These are phyloP conservation scores for Elaeis oleifera DNA, from an alignment of 202 grass and related monocot genomes.

Conservation along the genomic window DNA sequence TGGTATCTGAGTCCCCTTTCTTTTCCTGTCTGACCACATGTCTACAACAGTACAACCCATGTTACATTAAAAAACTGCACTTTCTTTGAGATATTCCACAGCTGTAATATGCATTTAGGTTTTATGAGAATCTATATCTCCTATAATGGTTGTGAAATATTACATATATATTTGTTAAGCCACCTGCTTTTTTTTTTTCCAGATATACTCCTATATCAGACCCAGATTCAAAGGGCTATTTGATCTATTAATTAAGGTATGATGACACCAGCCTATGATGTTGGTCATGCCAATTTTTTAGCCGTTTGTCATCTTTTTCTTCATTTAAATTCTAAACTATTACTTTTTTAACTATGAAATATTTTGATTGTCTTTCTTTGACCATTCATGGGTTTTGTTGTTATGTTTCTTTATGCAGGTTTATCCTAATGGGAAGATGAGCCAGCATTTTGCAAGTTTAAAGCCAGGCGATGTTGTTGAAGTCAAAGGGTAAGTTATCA, in stretches of 20 bases:
- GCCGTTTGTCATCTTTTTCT: no score
- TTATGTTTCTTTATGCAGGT: constrained; percentile 38
- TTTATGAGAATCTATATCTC: no score
- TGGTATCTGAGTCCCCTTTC: no score
- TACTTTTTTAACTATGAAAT: no score
- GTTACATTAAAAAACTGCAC: no score
- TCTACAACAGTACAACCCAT: no score
- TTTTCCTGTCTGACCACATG: no score
- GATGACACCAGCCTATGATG: background rate
- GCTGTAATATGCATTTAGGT: no score
- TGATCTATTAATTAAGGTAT: constrained; percentile 92
- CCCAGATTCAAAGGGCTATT: constrained; percentile 84
- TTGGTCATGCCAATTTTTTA: background rate
- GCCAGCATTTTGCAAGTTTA: constrained; percentile 81
- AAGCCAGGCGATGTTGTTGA: constrained; percentile 88
- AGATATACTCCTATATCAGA: constrained; percentile 91
- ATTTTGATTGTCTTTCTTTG: background rate
- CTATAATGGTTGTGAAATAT: no score
- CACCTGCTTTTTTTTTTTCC: constrained; percentile 13
- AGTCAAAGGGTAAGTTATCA: constrained; percentile 75
- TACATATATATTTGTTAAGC: no score
- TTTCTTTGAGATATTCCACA: no score
- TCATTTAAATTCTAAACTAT: no score
- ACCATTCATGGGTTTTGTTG: constrained; percentile 1
- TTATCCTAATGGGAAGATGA: constrained; percentile 96